Percentiles rank a stretch among this genome's conserved stretches.
These are phyloP conservation scores for Serendipita sp. DNA, from an alignment of 768 basidiomycete genomes.

Conservation along the genomic window DNA sequence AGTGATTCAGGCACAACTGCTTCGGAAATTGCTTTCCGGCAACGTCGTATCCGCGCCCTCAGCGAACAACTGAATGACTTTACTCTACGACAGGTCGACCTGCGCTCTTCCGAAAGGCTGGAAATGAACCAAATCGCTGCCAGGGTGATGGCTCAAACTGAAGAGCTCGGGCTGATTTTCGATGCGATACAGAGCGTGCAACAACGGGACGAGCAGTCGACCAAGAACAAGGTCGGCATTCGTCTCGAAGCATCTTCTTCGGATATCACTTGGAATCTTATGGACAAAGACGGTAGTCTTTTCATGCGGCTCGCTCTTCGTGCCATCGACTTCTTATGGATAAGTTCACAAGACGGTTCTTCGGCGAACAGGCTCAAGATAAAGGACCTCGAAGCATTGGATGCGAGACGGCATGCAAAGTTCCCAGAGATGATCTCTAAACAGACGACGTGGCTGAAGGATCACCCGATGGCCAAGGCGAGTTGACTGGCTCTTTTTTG, in stretches of 20 bases:
- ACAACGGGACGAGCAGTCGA: constrained; percentile 47
- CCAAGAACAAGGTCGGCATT: constrained; percentile 46
- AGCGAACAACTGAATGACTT: constrained; percentile 19
- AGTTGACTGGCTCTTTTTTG: constrained; percentile 11
- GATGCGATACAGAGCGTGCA: constrained; percentile 75
- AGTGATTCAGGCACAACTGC: constrained; percentile 59
- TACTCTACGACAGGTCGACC: constrained; percentile 20
- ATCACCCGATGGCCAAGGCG: constrained; percentile 62
- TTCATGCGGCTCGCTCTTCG: constrained; percentile 77
- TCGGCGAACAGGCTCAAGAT: constrained; percentile 62
- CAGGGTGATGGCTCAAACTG: constrained; percentile 53
- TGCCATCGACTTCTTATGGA: constrained; percentile 64
- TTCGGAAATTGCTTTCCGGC: constrained; percentile 52
- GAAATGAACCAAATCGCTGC: constrained; percentile 54
- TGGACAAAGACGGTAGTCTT: constrained; percentile 53
- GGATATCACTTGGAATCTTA: constrained; percentile 86
- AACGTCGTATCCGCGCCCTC: constrained; percentile 48
- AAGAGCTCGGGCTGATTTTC: constrained; percentile 72
- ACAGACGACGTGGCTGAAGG: constrained; percentile 21
- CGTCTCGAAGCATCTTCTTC: constrained; percentile 66
- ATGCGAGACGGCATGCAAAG: constrained; percentile 63
- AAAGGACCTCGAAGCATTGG: constrained; percentile 68
- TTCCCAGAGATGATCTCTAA: constrained; percentile 85
- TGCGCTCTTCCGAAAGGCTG: constrained; percentile 27
- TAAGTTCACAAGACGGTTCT: constrained; percentile 77